Evolutionary conservation across 2,329 filamentous ascomycete species (phyloP), one percentile per base, ranked within the genome.

Genomic region (Exophiala alcalophila): DNA sequence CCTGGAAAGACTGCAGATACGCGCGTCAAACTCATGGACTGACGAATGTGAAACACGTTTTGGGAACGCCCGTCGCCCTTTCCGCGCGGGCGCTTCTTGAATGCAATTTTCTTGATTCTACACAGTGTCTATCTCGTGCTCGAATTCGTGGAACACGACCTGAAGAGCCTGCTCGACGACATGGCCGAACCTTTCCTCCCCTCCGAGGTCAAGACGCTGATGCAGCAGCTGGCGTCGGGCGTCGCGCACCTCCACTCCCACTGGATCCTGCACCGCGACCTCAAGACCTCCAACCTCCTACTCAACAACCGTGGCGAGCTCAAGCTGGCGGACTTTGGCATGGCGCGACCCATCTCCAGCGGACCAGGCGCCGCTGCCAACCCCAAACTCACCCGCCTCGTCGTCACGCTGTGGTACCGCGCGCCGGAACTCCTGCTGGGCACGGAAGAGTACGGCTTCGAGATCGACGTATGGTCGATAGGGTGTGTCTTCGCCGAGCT

Each of bases 351-450:
- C 67, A 85, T 86, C 42, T 85, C 85, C 36, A 81, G 87, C 55
- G 89, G 91, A 3, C 73, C 81, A 1, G n/a, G n/a, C n/a, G n/a
- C n/a, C n/a, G n/a, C n/a, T n/a, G n/a, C n/a, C n/a, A n/a, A n/a
- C n/a, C 72, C 73, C 1, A 84, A 85, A 50, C 76, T 97, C 47
- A 97, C 92, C 2, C 85, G 91, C 61, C 78, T 97, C 32, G 92
- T 98, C 50, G 91, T 97, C 12, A 98, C 92, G 5, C 77, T 98
- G 5, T 98, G 92, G 92, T 98, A 98, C 65, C 86, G 92, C 43
- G 78, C 86, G 1, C 92, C 92, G 0, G 92, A 97, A 66, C 77
- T 97, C 8, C 76, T 98, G 2, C 80, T 97, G 3, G 92, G 92
- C 4, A 73, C 86, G 0, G 77, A 78, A 24, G 76, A 74, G 11